Conservation (phyloP, 2,329 filamentous ascomycete genomes). For the Metarhizium album region DNA sequence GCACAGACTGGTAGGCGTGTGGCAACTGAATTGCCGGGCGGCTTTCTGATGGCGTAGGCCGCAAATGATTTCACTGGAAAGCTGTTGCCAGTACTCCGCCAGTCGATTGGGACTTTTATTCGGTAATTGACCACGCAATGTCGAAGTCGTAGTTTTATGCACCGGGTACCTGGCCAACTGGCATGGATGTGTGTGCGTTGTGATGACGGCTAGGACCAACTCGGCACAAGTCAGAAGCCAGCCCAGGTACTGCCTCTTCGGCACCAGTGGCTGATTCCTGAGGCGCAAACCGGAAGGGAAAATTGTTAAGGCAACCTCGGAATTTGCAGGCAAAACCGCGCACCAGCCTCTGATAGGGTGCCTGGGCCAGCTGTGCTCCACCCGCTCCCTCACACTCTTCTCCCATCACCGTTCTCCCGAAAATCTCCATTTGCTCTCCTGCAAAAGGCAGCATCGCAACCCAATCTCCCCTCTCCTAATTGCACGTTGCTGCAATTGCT, state of each 20-base stretch:
- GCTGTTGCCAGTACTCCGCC: no score
- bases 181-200: no score
- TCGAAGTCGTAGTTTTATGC: no score
- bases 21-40: no score
- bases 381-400: constrained; percentile 31
- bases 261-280: constrained; percentile 5
- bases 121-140: no score
- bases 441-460: constrained; percentile 37
- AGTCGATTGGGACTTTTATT: no score
- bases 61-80: no score
- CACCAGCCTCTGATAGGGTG: constrained; percentile 24
- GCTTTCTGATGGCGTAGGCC: no score
- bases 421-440: constrained; percentile 35
- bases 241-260: background rate
- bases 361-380: constrained; percentile 24
- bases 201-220: no score
- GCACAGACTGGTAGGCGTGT: no score
- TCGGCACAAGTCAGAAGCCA: background rate
- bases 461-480: constrained; percentile 53
- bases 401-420: constrained; percentile 29
- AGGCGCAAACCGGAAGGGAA: constrained; percentile 13
- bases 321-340: constrained; percentile 29
- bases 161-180: no score
- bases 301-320: constrained; percentile 29
- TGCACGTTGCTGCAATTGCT: constrained; percentile 54